Evolutionary conservation across 129 eudicot genomes (phyloP), one percentile per base, ranked within the genome.

Genomic region (Chrysanthemum makinoi): DNA sequence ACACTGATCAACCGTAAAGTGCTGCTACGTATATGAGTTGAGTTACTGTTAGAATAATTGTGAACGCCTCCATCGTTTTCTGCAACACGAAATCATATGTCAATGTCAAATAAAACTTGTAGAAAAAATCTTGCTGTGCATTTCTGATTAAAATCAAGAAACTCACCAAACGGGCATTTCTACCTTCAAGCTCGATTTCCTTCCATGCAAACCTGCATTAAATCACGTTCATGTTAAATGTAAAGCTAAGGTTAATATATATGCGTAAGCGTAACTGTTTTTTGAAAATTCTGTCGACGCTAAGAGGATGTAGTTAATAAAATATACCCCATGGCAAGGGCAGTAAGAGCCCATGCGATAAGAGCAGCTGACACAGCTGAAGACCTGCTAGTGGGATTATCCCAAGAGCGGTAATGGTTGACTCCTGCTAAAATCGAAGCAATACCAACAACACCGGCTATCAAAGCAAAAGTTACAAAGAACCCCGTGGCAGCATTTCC

Each of bases 401-500:
- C 81, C 99, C 96, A 90, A 19, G 73, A 39, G 0, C 91, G 90
- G 66, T 85, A 61, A 61, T 94, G 87, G 77, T 75, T 76, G 16
- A 87, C 19, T 80, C 99, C 99, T n/a, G 89, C 65, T 68, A 94
- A 65, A 66, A 76, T 75, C 14, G 97, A 87, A 9, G 96, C 96
- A 22, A 90, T 77, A 6, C 99, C 97, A 65, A 82, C 93, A 17
- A 94, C 97, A 14, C 96, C 99, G 8, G 97, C 96, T 0, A 94
- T 75, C 79, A 94, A 57, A 19, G 99, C 61, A 51, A 87, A 87
- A 6, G 82, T 71, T 50, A 90, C 97, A 24, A 94, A 90, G 81
- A 89, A 94, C 59, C 97, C 99, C 3, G 99, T 94, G 50, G 97
- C 93, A 5, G 96, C 97, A 69, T 94, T 94, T 52, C 99, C 99